Evolutionary conservation across 192 early-diverging fungal species (phyloP).

Genomic region (Coemansia erecta): DNA sequence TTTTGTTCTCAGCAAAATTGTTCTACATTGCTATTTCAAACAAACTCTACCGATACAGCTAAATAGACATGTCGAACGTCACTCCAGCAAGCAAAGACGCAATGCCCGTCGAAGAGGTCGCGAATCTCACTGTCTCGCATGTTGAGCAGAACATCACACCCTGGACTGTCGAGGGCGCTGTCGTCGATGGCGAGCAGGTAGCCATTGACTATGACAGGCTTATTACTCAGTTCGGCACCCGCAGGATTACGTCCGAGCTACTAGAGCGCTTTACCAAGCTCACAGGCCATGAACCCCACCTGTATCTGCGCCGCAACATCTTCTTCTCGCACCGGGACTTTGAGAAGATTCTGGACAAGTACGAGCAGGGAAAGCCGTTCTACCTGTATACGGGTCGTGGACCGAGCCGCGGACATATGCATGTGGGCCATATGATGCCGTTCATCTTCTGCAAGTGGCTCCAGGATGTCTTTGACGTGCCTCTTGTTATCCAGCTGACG

Average conservation of each 20-base stretch:
- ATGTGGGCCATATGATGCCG: constrained; percentile 94
- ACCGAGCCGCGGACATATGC: constrained; percentile 88
- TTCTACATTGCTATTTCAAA: background rate
- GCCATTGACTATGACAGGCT: constrained; percentile 94
- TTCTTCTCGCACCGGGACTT: constrained; percentile 97
- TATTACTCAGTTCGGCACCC: constrained; percentile 85
- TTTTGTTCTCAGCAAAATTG: background rate
- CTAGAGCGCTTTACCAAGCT: constrained; percentile 78
- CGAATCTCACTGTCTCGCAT: constrained; percentile 8
- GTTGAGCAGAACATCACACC: constrained; percentile 65
- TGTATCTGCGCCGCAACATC: constrained; percentile 80
- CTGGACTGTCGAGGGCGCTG: constrained; percentile 91
- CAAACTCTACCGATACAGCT: background rate
- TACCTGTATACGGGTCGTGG: constrained; percentile 98
- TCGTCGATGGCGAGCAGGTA: constrained; percentile 79
- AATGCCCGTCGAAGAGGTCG: constrained; percentile 12
- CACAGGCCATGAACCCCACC: constrained; percentile 81
- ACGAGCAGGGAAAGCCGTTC: constrained; percentile 96
- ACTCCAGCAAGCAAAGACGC: background rate
- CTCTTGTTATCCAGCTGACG: constrained; percentile 94
- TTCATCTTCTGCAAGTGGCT: constrained; percentile 98
- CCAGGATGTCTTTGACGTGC: constrained; percentile 94
- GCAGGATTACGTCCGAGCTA: constrained; percentile 69
- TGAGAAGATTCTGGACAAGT: constrained; percentile 76
- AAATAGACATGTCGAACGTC: background rate